phyloP scores from a whole-genome alignment of 495 filamentous ascomycete genomes.

The Neurospora sp. region DNA sequence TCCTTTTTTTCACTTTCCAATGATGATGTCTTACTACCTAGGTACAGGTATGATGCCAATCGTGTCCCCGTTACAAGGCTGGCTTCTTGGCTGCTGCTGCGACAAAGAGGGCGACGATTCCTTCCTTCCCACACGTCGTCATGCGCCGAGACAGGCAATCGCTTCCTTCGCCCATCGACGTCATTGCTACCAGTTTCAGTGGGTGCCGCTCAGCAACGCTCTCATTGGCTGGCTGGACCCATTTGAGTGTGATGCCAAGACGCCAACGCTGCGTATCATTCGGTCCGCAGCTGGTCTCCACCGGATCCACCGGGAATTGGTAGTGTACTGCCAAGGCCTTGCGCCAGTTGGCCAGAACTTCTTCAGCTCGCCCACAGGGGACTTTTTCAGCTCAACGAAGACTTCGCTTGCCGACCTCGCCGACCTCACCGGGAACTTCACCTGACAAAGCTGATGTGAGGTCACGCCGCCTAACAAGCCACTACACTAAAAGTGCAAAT shows the following conservation, averaged over 20 bases:
- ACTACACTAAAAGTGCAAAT: neutral
- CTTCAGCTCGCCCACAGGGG: neutral
- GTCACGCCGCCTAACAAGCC: neutral
- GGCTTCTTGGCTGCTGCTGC: neutral
- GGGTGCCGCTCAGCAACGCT: neutral
- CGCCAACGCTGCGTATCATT: neutral
- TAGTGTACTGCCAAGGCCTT: neutral
- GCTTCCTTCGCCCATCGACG: neutral
- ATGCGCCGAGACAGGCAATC: neutral
- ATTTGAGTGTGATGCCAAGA: neutral
- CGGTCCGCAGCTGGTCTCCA: neutral
- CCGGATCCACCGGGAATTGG: neutral
- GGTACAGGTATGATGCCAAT: neutral
- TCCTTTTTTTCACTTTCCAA: neutral
- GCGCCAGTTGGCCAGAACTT: neutral
- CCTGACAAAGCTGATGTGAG: neutral
- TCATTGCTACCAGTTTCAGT: neutral
- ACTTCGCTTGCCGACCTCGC: neutral
- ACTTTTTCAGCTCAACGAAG: neutral
- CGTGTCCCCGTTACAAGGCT: neutral
- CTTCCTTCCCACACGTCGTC: neutral
- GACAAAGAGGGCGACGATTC: neutral
- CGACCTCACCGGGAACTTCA: neutral
- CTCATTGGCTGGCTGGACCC: neutral
- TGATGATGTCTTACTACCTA: neutral